phyloP scores from a whole-genome alignment of 2,329 filamentous ascomycete species.

The Pestalotiopsis sp. region DNA sequence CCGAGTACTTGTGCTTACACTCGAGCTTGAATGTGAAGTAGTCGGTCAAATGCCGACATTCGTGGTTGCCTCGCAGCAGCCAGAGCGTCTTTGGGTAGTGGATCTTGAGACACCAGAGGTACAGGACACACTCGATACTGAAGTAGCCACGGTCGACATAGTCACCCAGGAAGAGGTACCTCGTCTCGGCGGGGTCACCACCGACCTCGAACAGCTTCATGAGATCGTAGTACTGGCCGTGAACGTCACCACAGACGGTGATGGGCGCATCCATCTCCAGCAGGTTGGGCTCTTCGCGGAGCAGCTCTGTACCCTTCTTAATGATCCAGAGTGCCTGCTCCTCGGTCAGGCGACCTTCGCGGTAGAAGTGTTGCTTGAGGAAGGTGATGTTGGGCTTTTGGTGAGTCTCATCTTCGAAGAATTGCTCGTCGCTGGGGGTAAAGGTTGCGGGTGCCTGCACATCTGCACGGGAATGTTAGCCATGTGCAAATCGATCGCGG shows the following conservation, averaged over 20 bases:
- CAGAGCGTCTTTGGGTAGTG: constrained; percentile 98
- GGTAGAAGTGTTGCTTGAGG: constrained; percentile 97
- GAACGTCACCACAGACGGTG: constrained; percentile 96
- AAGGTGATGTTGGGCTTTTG: constrained; percentile 91
- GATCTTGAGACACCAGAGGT: constrained; percentile 97
- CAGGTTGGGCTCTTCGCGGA: constrained; percentile 90
- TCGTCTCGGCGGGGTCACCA: constrained; percentile 91
- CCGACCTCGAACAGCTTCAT: constrained; percentile 99
- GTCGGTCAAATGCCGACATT: constrained; percentile 97
- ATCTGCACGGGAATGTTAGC: constrained; percentile 59
- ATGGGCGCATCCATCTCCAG: constrained; percentile 99
- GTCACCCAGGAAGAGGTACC: constrained; percentile 96
- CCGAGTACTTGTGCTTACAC: constrained; percentile 99
- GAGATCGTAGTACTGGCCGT: constrained; percentile 98
- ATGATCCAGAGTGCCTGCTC: constrained; percentile 98
- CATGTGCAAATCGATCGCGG: not conserved
- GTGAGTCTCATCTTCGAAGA: constrained; percentile 84
- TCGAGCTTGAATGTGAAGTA: constrained; percentile 99
- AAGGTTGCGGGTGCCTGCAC: constrained; percentile 96
- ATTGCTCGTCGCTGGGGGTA: constrained; percentile 90
- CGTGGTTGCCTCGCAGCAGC: constrained; percentile 96
- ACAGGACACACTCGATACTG: constrained; percentile 98
- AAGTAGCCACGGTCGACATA: constrained; percentile 99
- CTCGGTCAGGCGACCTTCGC: constrained; percentile 94
- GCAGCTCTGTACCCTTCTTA: constrained; percentile 80